phyloP scores from a whole-genome alignment of 371 early-diverging fungal species.

The Apophysomyces elegans region DNA sequence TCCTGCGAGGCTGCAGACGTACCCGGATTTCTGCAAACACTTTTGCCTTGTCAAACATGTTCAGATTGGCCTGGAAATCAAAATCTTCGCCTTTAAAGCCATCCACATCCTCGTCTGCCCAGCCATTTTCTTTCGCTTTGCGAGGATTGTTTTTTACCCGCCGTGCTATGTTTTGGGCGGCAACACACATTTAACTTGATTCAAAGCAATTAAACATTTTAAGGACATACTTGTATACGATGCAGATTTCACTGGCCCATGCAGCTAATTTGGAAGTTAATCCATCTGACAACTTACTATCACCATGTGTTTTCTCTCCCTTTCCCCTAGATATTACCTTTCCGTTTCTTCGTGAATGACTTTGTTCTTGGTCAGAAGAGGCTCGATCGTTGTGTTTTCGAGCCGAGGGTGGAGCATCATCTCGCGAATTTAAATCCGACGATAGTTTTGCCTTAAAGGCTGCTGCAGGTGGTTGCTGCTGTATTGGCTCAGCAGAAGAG shows the following conservation, averaged over 20 bases:
- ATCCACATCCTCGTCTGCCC: constrained; percentile 65
- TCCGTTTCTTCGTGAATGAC: constrained; percentile 11
- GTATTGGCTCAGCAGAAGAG: constrained; percentile 21
- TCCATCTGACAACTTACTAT: not conserved
- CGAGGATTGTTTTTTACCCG: constrained; percentile 4
- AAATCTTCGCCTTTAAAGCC: constrained; percentile 72
- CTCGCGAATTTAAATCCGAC: not conserved
- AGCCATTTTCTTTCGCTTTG: constrained; percentile 34
- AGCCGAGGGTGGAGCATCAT: constrained; percentile 5
- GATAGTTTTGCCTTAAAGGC: not conserved
- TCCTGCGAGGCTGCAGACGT: constrained; percentile 21
- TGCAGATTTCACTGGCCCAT: not conserved
- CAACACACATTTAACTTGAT: not conserved
- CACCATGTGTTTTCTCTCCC: not conserved
- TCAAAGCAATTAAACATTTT: not conserved
- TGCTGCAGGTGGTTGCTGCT: constrained; percentile 15
- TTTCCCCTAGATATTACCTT: not conserved
- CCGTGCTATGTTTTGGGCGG: not conserved
- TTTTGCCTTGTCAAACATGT: constrained; percentile 78
- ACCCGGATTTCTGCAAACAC: constrained; percentile 84
- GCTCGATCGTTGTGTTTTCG: constrained; percentile 4
- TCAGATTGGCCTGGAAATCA: constrained; percentile 80
- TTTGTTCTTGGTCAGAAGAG: constrained; percentile 9
- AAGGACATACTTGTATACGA: constrained; percentile 3
- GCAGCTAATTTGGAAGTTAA: not conserved